Evolutionary conservation across 257 asterid species (phyloP), one percentile per base, ranked within the genome.

Genomic region (Verbascum thapsus): DNA sequence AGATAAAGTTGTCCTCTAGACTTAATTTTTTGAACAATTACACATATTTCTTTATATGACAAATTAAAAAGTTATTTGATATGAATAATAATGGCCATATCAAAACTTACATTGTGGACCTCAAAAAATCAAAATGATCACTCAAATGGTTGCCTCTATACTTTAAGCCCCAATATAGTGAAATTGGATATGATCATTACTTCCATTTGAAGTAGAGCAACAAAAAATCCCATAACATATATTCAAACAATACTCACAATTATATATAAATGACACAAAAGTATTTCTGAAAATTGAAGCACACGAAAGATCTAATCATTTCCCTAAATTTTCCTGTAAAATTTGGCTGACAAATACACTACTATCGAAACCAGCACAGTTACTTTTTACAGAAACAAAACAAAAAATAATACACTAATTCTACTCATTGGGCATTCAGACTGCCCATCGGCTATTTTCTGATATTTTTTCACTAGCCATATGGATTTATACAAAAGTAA

Each of bases 291-390:
- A 65, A 58, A 75, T 75, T 65, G 63, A 51, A 37, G 49, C 71
- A 66, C 83, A 73, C 68, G 65, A 69, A 62, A 74, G 53, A 53
- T 70, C 37, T 57, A 8, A 74, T 78, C 61, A 74, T 78, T 64
- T 57, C 61, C 64, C 52, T 55, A 48, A n/a, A 49, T 52, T 22
- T 59, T 38, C 42, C 66, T 15, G n/a, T 54, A 47, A 72, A 70
- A 56, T 37, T 57, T 63, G 62, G 72, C 68, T 66, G 61, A 71
- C 65, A 66, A 15, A 42, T 30, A 6, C 40, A 17, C 71, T 17
- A 41, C 52, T 58, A 61, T 74, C 77, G 61, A 70, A 70, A 26
- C 32, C 32, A 26, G 32, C 43, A 61, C 15, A 53, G 23, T 54
- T 58, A 68, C 72, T 68, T 64, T 74, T 41, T 70, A 45, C 73